phyloP scores from a whole-genome alignment of 2,329 filamentous ascomycete genomes.

The Nemania sp. region DNA sequence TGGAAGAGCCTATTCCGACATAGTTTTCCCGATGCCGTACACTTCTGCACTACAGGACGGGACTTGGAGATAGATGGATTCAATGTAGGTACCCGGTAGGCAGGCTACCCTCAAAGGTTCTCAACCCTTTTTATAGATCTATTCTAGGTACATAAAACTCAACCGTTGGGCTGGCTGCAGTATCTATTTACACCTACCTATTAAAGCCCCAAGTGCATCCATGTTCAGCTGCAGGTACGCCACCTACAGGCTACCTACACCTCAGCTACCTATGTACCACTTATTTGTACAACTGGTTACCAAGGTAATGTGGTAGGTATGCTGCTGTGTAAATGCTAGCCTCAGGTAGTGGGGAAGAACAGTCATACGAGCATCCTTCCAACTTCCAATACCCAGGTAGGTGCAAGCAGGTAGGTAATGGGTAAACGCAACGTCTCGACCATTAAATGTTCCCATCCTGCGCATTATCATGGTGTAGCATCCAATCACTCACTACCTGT shows the following conservation, averaged over 20 bases:
- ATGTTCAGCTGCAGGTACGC: no score
- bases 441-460: neutral
- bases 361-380: neutral
- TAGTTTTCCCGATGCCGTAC: neutral
- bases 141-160: no score
- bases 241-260: no score
- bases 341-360: neutral
- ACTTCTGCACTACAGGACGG: neutral
- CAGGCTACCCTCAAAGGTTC: neutral
- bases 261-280: no score
- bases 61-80: neutral
- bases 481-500: neutral
- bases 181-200: no score
- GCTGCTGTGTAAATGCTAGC: neutral
- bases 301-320: no score
- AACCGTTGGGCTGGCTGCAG: no score
- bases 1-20: conserved; percentile 24
- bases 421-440: neutral
- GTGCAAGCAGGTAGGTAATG: no score
- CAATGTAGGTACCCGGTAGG: neutral
- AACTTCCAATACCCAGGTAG: no score
- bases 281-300: no score
- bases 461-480: neutral
- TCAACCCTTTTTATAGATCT: neutral
- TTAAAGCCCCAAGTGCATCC: no score